Evolutionary conservation across 2,329 filamentous ascomycete species (phyloP), one percentile per base, ranked within the genome.

Genomic region (Microascus cirrosus): DNA sequence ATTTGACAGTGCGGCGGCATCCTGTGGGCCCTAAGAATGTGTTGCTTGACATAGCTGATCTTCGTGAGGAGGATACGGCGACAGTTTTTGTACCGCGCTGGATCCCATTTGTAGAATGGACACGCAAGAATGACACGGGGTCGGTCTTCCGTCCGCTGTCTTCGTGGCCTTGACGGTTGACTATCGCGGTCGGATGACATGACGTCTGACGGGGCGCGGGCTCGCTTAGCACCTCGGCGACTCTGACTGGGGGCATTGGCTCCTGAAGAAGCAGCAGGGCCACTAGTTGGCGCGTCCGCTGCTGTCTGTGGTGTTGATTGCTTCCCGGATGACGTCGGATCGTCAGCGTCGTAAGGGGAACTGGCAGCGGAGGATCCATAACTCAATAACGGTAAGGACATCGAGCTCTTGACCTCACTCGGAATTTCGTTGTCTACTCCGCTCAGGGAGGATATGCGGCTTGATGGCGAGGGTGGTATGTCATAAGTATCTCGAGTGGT

Each of bases 21-120:
- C 25, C 59, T 60, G 36, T 65, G 65, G 25, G 57, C 61, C 10
- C 65, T 62, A 13, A 60, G 58, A 2, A 63, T 60, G 34, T 67
- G 65, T 32, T 67, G 64, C 55, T 67, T 67, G 8, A 67, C 63
- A 35, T 67, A 65, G n/a, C 61, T 63, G 11, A 66, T 63, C 45
- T 64, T 63, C 15, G 59, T 60, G 8, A 67, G 57, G 3, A 62
- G 57, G 32, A 63, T 63, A 13, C 62, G 59, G 28, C 61, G 55
- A n/a, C 65, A 67, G 22, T 57, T 55, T 15, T 59, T 58, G 52
- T 64, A 62, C 45, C 60, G 61, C 10, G 58, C 36, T 1, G 62
- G 60, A 18, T 67, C 59, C 13, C 56, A 59, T 39, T 65, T 62
- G 53, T 63, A 62, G 36, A 64, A 66, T 10, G 61, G 63, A 32